Percentiles rank a stretch among this genome's conserved stretches.
phyloP scores from a whole-genome alignment of 371 early-diverging fungal genomes.

The Cokeromyces recurvatus region DNA sequence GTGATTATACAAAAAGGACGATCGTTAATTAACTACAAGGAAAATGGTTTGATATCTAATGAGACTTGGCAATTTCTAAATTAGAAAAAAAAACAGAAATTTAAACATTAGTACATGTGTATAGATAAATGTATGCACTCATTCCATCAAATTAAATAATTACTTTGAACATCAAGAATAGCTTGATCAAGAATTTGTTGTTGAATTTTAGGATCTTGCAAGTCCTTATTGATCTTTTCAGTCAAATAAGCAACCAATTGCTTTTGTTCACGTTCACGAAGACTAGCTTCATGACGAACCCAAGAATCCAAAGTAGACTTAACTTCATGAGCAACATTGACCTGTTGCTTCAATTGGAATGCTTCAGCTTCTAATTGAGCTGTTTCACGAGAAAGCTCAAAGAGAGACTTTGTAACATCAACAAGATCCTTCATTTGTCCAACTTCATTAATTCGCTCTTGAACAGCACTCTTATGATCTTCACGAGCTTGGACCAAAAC shows the following conservation, averaged over 20 bases:
- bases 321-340: conserved; percentile 76
- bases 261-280: conserved; percentile 93
- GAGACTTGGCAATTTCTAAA: conserved; percentile 34
- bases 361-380: conserved; percentile 89
- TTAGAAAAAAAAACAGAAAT: neutral
- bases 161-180: conserved; percentile 49
- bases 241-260: conserved; percentile 82
- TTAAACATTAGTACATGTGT: neutral
- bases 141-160: conserved; percentile 7
- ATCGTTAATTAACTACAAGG: too few relatives aligned
- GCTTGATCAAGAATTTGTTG: conserved; percentile 55
- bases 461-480: conserved; percentile 87
- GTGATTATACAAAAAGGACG: too few relatives aligned
- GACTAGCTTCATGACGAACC: conserved; percentile 92
- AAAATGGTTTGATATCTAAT: too few relatives aligned
- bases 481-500: conserved; percentile 81
- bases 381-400: conserved; percentile 91
- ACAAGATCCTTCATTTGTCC: conserved; percentile 92
- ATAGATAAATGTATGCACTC: too few relatives aligned
- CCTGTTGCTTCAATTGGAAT: conserved; percentile 91
- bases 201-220: conserved; percentile 78
- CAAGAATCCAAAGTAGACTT: conserved; percentile 90
- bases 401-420: conserved; percentile 88
- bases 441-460: conserved; percentile 84
- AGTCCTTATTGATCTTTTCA: conserved; percentile 73